Evolutionary conservation across 176 grass and related monocot genomes (phyloP).

Genomic region (Coix lacrymajobi): DNA sequence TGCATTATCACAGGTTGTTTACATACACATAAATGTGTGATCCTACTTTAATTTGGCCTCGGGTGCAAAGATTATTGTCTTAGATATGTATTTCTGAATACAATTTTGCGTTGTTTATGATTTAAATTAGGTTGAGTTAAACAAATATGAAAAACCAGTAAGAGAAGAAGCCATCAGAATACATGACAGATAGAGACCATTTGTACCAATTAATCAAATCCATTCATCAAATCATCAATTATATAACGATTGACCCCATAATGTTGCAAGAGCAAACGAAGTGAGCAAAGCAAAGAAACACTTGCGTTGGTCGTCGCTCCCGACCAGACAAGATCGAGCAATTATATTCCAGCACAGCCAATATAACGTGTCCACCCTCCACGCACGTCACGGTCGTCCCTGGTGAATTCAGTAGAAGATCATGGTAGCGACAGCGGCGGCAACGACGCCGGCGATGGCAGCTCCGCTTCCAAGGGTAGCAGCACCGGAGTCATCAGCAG

Average conservation of each 20-base stretch:
- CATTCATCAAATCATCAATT: too few relatives aligned
- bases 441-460: neutral
- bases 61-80: neutral
- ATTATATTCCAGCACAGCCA: neutral
- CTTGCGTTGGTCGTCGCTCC: neutral
- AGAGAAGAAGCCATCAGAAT: neutral
- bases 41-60: neutral
- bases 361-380: neutral
- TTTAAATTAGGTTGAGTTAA: neutral
- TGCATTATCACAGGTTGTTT: neutral
- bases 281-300: constrained; percentile 25
- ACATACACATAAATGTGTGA: neutral
- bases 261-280: constrained; percentile 16
- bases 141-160: neutral
- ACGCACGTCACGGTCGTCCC: neutral
- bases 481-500: constrained; percentile 33
- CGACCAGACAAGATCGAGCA: neutral
- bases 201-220: neutral
- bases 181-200: neutral
- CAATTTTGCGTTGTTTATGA: neutral
- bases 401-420: constrained; percentile 21
- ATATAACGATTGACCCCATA: constrained; percentile 20
- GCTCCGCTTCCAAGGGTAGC: neutral
- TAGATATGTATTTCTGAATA: neutral
- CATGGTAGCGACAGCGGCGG: neutral